Evolutionary conservation across 371 early-diverging fungal genomes (phyloP).

Genomic region (Lichtheimia hyalospora): DNA sequence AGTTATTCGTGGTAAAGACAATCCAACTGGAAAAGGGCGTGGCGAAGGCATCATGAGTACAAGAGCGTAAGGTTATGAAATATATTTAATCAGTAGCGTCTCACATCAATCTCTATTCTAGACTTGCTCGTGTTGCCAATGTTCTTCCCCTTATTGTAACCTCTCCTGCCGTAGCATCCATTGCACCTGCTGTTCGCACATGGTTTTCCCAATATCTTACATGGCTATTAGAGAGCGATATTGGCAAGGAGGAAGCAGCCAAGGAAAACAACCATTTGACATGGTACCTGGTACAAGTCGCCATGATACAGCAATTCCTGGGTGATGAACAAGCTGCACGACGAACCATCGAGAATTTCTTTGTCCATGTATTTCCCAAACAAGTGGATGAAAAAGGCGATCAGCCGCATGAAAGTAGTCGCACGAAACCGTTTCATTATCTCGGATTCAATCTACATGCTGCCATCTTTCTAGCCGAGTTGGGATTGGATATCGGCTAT

Average conservation of each 20-base stretch:
- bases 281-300: conserved; percentile 36
- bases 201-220: conserved; percentile 32
- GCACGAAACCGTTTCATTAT: conserved; percentile 42
- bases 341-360: conserved; percentile 14
- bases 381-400: conserved; percentile 37
- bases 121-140: conserved; percentile 33
- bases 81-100: background rate
- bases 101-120: conserved; percentile 5
- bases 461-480: conserved; percentile 25
- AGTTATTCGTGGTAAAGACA: conserved; percentile 32
- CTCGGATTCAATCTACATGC: conserved; percentile 45
- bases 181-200: conserved; percentile 8
- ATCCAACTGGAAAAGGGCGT: conserved; percentile 28
- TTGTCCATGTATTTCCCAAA: conserved; percentile 15
- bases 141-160: conserved; percentile 25
- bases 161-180: conserved; percentile 14
- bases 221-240: conserved; percentile 28
- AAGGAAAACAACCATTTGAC: conserved; percentile 35
- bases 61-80: conserved; percentile 22
- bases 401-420: conserved; percentile 35
- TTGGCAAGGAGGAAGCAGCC: conserved; percentile 17
- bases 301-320: conserved; percentile 24
- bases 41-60: conserved; percentile 40
- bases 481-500: conserved; percentile 13
- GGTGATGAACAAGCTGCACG: conserved; percentile 3